Percentiles rank a stretch among this genome's conserved stretches.
Conservation (phyloP, 495 filamentous ascomycete genomes). For the Aspergillus bridgeri region DNA sequence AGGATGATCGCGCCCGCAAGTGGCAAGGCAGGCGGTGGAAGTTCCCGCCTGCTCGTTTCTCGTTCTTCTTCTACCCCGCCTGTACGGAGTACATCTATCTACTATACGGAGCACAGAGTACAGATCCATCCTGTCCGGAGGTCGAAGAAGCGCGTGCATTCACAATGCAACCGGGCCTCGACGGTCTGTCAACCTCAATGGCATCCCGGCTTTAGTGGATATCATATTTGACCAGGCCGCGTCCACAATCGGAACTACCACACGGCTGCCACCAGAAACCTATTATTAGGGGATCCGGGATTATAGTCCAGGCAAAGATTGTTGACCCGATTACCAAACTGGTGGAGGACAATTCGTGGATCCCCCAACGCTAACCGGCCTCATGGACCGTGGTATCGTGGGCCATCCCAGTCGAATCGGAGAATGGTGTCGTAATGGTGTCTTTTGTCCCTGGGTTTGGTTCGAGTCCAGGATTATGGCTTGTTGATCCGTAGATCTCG, state of each 20-base stretch:
- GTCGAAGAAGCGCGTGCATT: no score
- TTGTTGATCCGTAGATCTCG: no score
- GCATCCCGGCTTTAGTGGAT: no score
- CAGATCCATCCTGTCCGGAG: no score
- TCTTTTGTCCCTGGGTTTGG: no score
- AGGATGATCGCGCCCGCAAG: slow-evolving; percentile 18
- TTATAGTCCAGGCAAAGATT: not conserved
- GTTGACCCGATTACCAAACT: not conserved
- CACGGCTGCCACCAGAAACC: not conserved
- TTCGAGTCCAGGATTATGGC: no score
- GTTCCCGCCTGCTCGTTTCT: slow-evolving; percentile 9
- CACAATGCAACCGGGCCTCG: no score
- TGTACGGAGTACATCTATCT: no score
- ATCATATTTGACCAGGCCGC: no score
- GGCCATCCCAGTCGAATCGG: not conserved
- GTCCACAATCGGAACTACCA: not conserved
- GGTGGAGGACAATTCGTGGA: not conserved
- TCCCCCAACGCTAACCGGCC: not conserved
- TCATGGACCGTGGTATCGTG: not conserved
- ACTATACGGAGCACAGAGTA: no score
- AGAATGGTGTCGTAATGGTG: slow-evolving; percentile 16
- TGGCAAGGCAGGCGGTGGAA: slow-evolving; percentile 20
- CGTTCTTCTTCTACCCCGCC: slow-evolving; percentile 3
- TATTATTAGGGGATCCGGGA: not conserved
- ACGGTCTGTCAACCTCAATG: no score